These are phyloP conservation scores for Suhomyces anneliseae DNA, from an alignment of 1,139 yeast species.

Conservation along the genomic window DNA sequence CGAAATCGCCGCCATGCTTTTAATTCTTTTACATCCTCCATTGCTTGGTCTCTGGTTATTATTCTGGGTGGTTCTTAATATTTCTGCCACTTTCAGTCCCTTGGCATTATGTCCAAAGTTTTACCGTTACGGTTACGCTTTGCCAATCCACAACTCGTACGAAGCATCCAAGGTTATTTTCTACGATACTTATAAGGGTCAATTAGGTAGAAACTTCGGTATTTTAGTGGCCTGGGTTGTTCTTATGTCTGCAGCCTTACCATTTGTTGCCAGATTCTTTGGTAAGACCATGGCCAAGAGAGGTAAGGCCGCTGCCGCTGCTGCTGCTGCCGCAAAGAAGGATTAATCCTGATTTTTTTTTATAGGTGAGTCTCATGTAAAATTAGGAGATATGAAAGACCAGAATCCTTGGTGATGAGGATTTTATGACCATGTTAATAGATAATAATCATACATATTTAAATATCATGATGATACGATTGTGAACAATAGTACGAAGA, in stretches of 20 bases:
- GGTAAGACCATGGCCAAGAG: conserved; percentile 28
- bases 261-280: conserved; percentile 36
- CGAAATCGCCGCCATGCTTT: conserved; percentile 38
- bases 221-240: conserved; percentile 60
- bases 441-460: too few species aligned
- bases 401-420: too few species aligned
- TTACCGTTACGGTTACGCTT: conserved; percentile 62
- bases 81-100: conserved; percentile 63
- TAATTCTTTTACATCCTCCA: conserved; percentile 36
- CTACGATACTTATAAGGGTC: conserved; percentile 54
- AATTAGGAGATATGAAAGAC: too few species aligned
- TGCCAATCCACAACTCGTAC: conserved; percentile 63
- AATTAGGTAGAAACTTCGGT: conserved; percentile 59
- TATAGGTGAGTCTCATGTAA: neutral
- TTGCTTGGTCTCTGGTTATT: conserved; percentile 57
- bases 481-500: too few species aligned
- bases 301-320: conserved; percentile 12
- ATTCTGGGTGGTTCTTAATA: conserved; percentile 59
- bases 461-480: too few species aligned
- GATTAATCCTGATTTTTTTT: neutral
- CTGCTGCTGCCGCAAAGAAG: neutral
- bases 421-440: too few species aligned
- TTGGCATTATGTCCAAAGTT: conserved; percentile 52
- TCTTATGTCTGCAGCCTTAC: conserved; percentile 34
- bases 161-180: conserved; percentile 58